phyloP scores from a whole-genome alignment of 805 yeast species.

The Lachancea fermentati region DNA sequence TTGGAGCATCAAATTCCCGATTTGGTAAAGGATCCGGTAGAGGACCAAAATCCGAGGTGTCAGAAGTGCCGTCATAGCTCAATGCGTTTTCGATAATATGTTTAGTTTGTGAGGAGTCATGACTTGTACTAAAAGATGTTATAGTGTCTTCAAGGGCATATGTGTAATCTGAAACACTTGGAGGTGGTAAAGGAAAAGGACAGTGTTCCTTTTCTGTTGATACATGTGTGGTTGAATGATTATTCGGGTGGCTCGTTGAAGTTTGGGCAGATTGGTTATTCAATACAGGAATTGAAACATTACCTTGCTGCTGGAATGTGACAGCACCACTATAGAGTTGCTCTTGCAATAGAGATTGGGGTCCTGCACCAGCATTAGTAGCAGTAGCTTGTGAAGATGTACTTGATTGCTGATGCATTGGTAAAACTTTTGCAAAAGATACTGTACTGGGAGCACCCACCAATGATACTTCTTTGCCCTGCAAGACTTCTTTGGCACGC shows the following conservation, averaged over 20 bases:
- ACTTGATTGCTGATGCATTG: slow-evolving; percentile 30
- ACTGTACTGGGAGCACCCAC: slow-evolving; percentile 74
- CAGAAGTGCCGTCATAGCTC: slow-evolving; percentile 42
- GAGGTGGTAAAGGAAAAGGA: slow-evolving; percentile 34
- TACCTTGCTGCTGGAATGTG: slow-evolving; percentile 31
- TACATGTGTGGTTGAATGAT: slow-evolving; percentile 8
- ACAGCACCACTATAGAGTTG: slow-evolving; percentile 31
- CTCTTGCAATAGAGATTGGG: slow-evolving; percentile 30
- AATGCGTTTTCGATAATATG: slow-evolving; percentile 43
- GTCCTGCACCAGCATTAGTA: slow-evolving; percentile 9
- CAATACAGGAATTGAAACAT: slow-evolving; percentile 28
- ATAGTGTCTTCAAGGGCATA: slow-evolving; percentile 17
- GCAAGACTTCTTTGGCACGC: slow-evolving; percentile 68
- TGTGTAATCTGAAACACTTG: slow-evolving; percentile 17
- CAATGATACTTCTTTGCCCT: slow-evolving; percentile 69
- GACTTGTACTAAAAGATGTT: slow-evolving; percentile 19
- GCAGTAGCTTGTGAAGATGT: slow-evolving; percentile 8
- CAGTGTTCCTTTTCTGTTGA: slow-evolving; percentile 31
- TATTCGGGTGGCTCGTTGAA: slow-evolving; percentile 3
- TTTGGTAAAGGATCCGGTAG: slow-evolving; percentile 64
- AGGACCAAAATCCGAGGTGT: slow-evolving; percentile 55
- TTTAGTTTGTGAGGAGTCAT: slow-evolving; percentile 30
- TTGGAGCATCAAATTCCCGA: slow-evolving; percentile 82
- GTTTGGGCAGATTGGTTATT: slow-evolving; percentile 20
- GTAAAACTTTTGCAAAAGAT: slow-evolving; percentile 74